A percentile compares a stretch with the other conserved stretches of the same genome.
These are phyloP conservation scores for Scalesia atractyloides DNA, from an alignment of 129 eudicot genomes.

Conservation along the genomic window DNA sequence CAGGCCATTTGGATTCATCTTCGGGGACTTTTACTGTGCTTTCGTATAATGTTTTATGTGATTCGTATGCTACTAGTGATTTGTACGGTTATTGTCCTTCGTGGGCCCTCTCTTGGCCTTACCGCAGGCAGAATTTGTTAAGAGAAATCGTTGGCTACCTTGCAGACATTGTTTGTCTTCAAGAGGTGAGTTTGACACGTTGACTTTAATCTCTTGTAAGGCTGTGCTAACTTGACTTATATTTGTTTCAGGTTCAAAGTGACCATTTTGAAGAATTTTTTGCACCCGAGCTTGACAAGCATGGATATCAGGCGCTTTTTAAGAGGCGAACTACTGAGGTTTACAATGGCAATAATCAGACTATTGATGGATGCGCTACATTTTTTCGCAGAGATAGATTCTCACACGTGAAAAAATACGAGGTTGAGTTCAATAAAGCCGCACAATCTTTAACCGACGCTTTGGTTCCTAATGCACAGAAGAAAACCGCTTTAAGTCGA, in stretches of 20 bases:
- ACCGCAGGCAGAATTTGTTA: conserved; percentile 86
- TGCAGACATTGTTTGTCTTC: conserved; percentile 97
- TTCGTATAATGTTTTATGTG: conserved; percentile 80
- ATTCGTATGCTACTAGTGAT: conserved; percentile 74
- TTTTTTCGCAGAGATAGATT: conserved; percentile 63
- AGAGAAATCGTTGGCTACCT: conserved; percentile 95
- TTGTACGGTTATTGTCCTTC: conserved; percentile 88
- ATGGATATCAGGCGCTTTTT: conserved; percentile 93
- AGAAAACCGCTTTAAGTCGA: conserved; percentile 48
- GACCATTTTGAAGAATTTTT: conserved; percentile 94
- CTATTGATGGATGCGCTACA: conserved; percentile 64
- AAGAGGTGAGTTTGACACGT: conserved; percentile 55
- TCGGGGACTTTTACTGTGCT: conserved; percentile 82
- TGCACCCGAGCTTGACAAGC: conserved; percentile 91
- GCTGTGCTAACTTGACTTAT: background rate
- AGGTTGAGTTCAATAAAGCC: conserved; percentile 65
- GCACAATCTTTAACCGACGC: conserved; percentile 63
- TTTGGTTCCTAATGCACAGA: conserved; percentile 53
- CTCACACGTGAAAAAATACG: conserved; percentile 59
- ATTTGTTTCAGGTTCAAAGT: conserved; percentile 68
- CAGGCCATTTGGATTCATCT: conserved; percentile 66
- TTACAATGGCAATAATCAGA: conserved; percentile 42
- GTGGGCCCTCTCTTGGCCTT: conserved; percentile 99
- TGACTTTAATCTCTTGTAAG: background rate
- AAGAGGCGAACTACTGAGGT: conserved; percentile 92